A percentile compares a stretch with the other conserved stretches of the same genome.
phyloP scores from a whole-genome alignment of 768 basidiomycete species.

The Neoboletus magnificus region DNA sequence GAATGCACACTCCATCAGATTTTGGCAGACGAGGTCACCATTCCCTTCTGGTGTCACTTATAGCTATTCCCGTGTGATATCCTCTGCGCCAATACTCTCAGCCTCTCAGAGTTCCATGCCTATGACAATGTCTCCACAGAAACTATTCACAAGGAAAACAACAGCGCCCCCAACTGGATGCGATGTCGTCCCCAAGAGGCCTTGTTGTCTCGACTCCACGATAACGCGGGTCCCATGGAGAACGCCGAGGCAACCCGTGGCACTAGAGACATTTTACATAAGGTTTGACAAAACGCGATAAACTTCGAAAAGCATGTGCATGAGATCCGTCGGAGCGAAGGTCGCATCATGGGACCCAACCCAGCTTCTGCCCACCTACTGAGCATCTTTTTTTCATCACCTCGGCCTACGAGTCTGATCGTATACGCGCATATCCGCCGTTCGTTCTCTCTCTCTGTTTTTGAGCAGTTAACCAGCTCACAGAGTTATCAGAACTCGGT shows the following conservation, averaged over 20 bases:
- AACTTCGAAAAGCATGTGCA: conserved; percentile 15
- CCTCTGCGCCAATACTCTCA: background rate
- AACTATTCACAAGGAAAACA: background rate
- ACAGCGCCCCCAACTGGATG: background rate
- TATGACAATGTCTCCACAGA: background rate
- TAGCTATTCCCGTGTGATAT: background rate
- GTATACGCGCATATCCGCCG: conserved; percentile 8
- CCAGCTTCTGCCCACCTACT: conserved; percentile 3
- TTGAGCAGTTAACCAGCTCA: background rate
- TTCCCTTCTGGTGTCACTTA: background rate
- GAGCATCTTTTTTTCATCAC: conserved; percentile 6
- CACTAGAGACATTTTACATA: conserved; percentile 9
- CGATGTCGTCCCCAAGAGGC: background rate
- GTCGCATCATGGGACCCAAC: conserved; percentile 4
- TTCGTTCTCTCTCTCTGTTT: background rate
- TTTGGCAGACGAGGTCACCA: background rate
- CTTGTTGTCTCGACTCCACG: conserved; percentile 11
- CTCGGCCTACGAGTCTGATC: conserved; percentile 8
- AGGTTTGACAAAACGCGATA: conserved; percentile 13
- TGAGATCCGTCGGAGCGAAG: conserved; percentile 12
- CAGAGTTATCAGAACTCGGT: background rate
- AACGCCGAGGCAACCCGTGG: conserved; percentile 2
- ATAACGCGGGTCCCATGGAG: conserved; percentile 15
- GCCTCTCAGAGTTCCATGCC: background rate
- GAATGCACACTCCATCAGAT: background rate